phyloP scores from a whole-genome alignment of 2,329 filamentous ascomycete genomes.

The Colletotrichum musae region DNA sequence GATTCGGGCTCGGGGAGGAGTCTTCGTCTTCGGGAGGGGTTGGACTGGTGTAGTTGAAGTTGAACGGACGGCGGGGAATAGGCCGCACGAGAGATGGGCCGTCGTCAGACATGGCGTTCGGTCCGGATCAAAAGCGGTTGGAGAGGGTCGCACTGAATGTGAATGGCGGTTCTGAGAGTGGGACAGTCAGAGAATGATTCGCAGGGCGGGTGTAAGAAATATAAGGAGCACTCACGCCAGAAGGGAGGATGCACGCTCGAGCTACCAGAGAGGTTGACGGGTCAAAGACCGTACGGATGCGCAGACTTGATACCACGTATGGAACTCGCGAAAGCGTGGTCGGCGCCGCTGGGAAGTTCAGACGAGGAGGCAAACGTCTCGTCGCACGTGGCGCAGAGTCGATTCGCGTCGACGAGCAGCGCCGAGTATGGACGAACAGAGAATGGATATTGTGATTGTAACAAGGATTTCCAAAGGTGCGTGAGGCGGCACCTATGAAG shows the following conservation, averaged over 20 bases:
- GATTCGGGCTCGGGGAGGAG: slow-evolving; percentile 56
- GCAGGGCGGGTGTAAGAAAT: slow-evolving; percentile 12
- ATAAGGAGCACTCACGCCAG: slow-evolving; percentile 11
- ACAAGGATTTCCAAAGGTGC: background rate
- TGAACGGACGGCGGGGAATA: slow-evolving; percentile 80
- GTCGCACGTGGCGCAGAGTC: slow-evolving; percentile 25
- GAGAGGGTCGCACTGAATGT: too few relatives aligned
- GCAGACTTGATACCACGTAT: slow-evolving; percentile 6
- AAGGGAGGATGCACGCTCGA: slow-evolving; percentile 1
- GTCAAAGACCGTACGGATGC: background rate
- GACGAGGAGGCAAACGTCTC: slow-evolving; percentile 33
- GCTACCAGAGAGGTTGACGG: background rate
- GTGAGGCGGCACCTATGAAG: slow-evolving; percentile 9
- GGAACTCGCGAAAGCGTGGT: slow-evolving; percentile 5
- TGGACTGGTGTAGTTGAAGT: slow-evolving; percentile 65
- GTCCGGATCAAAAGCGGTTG: slow-evolving; percentile 13
- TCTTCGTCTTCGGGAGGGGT: slow-evolving; percentile 59
- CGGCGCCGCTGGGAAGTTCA: slow-evolving; percentile 32
- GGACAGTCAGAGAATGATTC: slow-evolving; percentile 1
- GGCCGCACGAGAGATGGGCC: slow-evolving; percentile 75
- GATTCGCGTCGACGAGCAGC: slow-evolving; percentile 10
- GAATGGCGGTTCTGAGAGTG: background rate
- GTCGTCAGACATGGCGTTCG: slow-evolving; percentile 55
- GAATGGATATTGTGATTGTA: background rate
- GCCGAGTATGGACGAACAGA: slow-evolving; percentile 31